A percentile compares a stretch with the other conserved stretches of the same genome.
Evolutionary conservation across 371 early-diverging fungal genomes (phyloP).

Genomic region (Lichtheimia corymbifera): DNA sequence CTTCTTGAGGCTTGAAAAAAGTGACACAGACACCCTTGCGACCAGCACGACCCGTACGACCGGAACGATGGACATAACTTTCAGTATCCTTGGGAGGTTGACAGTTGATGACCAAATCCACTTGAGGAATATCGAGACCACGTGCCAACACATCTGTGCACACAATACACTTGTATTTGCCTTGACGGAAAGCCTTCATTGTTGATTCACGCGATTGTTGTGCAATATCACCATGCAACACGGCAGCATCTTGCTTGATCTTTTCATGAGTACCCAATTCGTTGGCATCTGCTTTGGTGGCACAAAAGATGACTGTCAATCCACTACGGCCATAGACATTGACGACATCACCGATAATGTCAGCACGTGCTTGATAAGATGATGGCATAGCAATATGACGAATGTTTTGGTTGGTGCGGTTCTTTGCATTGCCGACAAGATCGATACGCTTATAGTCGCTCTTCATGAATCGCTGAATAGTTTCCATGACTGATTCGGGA

Average conservation of each 20-base stretch:
- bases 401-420: slow-evolving; percentile 78
- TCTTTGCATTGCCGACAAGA: slow-evolving; percentile 72
- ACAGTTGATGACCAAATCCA: slow-evolving; percentile 96
- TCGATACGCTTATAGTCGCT: slow-evolving; percentile 83
- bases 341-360: slow-evolving; percentile 83
- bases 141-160: slow-evolving; percentile 96
- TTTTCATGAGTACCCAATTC: slow-evolving; percentile 82
- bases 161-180: slow-evolving; percentile 82
- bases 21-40: slow-evolving; percentile 90
- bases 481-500: slow-evolving; percentile 82
- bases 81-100: slow-evolving; percentile 95
- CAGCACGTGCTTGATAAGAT: slow-evolving; percentile 74
- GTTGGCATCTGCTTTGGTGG: slow-evolving; percentile 91
- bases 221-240: slow-evolving; percentile 94
- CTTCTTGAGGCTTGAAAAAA: slow-evolving; percentile 86
- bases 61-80: slow-evolving; percentile 95
- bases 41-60: slow-evolving; percentile 98
- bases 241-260: slow-evolving; percentile 79
- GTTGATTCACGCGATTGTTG: slow-evolving; percentile 88
- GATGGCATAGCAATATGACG: slow-evolving; percentile 83
- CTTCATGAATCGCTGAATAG: slow-evolving; percentile 83
- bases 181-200: slow-evolving; percentile 87
- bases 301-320: slow-evolving; percentile 90
- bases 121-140: slow-evolving; percentile 97
- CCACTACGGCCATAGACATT: slow-evolving; percentile 80